Conservation (phyloP, 2,329 filamentous ascomycete species). For the Chaetomium sp. region DNA sequence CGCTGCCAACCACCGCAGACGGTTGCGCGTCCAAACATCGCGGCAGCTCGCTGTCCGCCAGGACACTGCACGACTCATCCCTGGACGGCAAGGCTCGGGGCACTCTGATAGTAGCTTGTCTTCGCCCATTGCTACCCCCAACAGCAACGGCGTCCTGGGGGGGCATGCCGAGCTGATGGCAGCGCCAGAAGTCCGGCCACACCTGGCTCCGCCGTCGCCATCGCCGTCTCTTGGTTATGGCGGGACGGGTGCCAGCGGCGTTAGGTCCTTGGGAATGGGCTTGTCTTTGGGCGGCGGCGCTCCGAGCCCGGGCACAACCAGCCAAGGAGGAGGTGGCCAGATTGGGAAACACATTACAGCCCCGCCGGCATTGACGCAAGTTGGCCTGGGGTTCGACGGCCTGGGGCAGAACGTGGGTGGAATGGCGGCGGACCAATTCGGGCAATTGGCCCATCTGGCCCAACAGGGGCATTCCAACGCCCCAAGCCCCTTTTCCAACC, state of each 20-base stretch:
- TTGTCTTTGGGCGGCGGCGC: too few species aligned
- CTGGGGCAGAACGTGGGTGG: neutral
- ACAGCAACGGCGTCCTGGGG: conserved; percentile 6
- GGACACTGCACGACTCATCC: neutral
- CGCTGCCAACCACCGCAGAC: neutral
- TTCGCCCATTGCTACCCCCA: conserved; percentile 8
- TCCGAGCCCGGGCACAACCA: neutral
- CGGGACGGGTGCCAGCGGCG: too few species aligned
- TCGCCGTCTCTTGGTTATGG: too few species aligned
- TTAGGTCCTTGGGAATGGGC: too few species aligned
- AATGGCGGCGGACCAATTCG: neutral
- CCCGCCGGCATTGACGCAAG: neutral
- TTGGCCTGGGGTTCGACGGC: neutral
- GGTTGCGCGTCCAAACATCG: neutral
- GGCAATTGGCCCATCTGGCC: neutral
- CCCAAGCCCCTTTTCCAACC: neutral
- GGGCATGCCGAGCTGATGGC: neutral
- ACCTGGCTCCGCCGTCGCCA: neutral
- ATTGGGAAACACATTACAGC: neutral
- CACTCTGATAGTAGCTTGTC: conserved; percentile 11
- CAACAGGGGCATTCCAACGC: too few species aligned
- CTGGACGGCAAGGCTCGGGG: neutral
- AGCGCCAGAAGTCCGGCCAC: neutral
- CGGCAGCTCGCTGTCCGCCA: neutral
- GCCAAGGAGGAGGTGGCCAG: neutral